phyloP scores from a whole-genome alignment of 139 green algal species.

The Coccomyxa sp. region DNA sequence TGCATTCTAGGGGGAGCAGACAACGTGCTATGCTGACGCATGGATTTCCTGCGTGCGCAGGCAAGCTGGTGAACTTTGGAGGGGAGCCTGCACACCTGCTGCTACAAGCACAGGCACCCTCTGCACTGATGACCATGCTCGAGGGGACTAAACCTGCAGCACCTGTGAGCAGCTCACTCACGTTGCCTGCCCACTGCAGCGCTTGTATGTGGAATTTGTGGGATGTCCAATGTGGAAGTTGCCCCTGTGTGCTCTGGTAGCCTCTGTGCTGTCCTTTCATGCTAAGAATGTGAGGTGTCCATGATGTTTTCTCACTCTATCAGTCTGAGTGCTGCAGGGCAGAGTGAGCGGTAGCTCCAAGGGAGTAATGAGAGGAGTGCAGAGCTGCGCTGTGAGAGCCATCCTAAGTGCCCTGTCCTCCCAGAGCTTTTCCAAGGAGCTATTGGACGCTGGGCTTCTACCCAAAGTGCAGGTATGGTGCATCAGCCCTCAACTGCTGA shows the following conservation, averaged over 20 bases:
- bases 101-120: background rate
- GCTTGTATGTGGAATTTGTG: background rate
- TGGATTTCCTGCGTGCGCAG: background rate
- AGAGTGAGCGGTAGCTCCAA: background rate
- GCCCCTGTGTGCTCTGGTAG: background rate
- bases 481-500: too few relatives aligned
- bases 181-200: background rate
- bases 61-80: background rate
- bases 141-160: too few relatives aligned
- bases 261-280: background rate
- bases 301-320: too few relatives aligned
- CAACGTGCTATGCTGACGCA: too few relatives aligned
- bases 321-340: background rate
- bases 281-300: background rate
- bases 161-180: background rate
- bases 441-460: too few relatives aligned
- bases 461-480: too few relatives aligned
- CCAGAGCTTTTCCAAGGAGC: too few relatives aligned
- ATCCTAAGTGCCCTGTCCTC: too few relatives aligned
- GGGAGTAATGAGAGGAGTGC: conserved; percentile 13
- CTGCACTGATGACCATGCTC: background rate
- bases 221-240: background rate
- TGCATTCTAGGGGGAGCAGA: too few relatives aligned
- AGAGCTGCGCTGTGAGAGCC: conserved; percentile 12
- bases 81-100: background rate